phyloP scores from a whole-genome alignment of 108 stramenopile species.

The Asterionellopsis glacialis region DNA sequence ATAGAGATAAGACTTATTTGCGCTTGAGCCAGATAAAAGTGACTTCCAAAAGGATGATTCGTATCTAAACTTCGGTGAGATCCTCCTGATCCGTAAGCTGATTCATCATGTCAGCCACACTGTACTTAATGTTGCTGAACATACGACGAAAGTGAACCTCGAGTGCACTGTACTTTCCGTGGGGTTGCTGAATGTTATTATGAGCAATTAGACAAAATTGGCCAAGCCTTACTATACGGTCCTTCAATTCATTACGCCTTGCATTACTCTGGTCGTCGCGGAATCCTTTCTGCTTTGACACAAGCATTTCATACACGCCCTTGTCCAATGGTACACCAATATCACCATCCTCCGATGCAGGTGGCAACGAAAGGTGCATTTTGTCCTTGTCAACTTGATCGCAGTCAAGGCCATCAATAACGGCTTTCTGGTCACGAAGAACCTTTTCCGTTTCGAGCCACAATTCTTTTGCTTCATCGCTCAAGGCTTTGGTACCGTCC shows the following conservation, averaged over 20 bases:
- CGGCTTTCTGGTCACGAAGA: slow-evolving; percentile 46
- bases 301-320: slow-evolving; percentile 87
- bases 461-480: slow-evolving; percentile 63
- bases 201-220: slow-evolving; percentile 82
- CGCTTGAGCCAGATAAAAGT: neutral
- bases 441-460: slow-evolving; percentile 77
- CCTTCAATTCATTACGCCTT: slow-evolving; percentile 85
- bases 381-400: slow-evolving; percentile 70
- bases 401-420: slow-evolving; percentile 65
- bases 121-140: slow-evolving; percentile 88
- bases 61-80: slow-evolving; percentile 67
- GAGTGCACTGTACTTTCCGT: slow-evolving; percentile 71
- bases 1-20: too few relatives aligned
- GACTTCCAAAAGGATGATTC: neutral
- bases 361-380: slow-evolving; percentile 59
- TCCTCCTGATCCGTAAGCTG: slow-evolving; percentile 86
- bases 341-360: slow-evolving; percentile 34
- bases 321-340: slow-evolving; percentile 78
- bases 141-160: slow-evolving; percentile 83
- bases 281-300: slow-evolving; percentile 86
- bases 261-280: slow-evolving; percentile 65
- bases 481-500: slow-evolving; percentile 54
- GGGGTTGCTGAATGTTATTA: slow-evolving; percentile 91
- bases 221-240: slow-evolving; percentile 81
- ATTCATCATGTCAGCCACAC: slow-evolving; percentile 89